phyloP scores from a whole-genome alignment of 257 asterid species.

The Rauvolfia tetraphylla region DNA sequence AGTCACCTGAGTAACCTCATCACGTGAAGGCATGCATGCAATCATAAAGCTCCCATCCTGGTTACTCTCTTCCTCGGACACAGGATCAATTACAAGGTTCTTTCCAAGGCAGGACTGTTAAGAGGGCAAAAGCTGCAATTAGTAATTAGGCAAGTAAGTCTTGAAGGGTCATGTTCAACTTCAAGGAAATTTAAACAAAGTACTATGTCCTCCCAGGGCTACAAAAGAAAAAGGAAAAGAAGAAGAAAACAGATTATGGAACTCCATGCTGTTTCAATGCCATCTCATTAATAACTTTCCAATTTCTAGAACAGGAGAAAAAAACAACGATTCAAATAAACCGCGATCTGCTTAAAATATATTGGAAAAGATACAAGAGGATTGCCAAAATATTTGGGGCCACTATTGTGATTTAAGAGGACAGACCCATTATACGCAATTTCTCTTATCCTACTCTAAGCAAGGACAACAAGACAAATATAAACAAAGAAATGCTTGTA shows the following conservation, averaged over 20 bases:
- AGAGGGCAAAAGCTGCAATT: background rate
- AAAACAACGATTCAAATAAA: background rate
- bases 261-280: background rate
- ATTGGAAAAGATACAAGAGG: background rate
- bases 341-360: background rate
- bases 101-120: constrained; percentile 70
- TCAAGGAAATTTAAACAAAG: background rate
- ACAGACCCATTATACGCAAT: background rate
- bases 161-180: background rate
- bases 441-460: background rate
- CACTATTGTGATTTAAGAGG: background rate
- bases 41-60: constrained; percentile 79
- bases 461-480: background rate
- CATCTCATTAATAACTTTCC: background rate
- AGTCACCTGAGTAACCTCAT: constrained; percentile 83
- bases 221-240: background rate
- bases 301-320: background rate
- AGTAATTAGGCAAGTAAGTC: background rate
- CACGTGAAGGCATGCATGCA: constrained; percentile 83
- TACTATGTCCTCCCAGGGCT: background rate
- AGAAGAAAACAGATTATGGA: background rate
- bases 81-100: constrained; percentile 78
- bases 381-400: background rate
- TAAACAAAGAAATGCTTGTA: constrained; percentile 7
- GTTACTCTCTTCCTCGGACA: constrained; percentile 75